Percentiles rank a stretch among this genome's conserved stretches.
phyloP scores from a whole-genome alignment of 345 rosid species.

The Gossypium australe region DNA sequence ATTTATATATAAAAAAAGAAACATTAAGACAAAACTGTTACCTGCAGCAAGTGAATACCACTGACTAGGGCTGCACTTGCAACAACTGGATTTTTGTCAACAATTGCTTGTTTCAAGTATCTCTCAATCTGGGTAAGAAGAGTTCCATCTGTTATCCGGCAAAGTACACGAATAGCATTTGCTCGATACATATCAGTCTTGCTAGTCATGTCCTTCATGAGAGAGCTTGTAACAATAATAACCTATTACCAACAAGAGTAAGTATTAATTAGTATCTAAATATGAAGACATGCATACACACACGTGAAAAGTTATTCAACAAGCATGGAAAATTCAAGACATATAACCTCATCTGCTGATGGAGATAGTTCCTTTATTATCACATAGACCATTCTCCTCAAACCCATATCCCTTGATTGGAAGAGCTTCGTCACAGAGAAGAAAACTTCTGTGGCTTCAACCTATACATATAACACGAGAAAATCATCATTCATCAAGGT shows the following conservation, averaged over 20 bases:
- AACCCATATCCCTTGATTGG: conserved; percentile 83
- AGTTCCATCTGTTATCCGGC: conserved; percentile 87
- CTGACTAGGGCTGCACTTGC: conserved; percentile 99
- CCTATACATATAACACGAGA: conserved; percentile 31
- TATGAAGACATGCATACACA: not conserved
- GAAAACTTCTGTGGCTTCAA: conserved; percentile 94
- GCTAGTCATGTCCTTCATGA: conserved; percentile 99
- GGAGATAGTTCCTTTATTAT: conserved; percentile 97
- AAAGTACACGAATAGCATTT: conserved; percentile 95
- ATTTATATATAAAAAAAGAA: not conserved
- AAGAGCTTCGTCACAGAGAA: conserved; percentile 95
- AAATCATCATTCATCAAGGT: conserved; percentile 1
- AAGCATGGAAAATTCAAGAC: conserved; percentile 1
- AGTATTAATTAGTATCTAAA: conserved; percentile 17
- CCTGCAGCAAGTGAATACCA: conserved; percentile 94
- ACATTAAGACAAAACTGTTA: conserved; percentile 16
- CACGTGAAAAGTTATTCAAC: not conserved
- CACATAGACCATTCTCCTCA: conserved; percentile 98
- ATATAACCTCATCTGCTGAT: conserved; percentile 88
- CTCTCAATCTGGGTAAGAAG: conserved; percentile 92
- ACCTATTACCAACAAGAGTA: conserved; percentile 39
- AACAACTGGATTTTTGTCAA: conserved; percentile 97
- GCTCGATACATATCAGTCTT: conserved; percentile 97
- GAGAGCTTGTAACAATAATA: conserved; percentile 94
- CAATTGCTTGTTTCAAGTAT: conserved; percentile 95